phyloP scores from a whole-genome alignment of 768 basidiomycete genomes.

The Psilocybe cubensis region DNA sequence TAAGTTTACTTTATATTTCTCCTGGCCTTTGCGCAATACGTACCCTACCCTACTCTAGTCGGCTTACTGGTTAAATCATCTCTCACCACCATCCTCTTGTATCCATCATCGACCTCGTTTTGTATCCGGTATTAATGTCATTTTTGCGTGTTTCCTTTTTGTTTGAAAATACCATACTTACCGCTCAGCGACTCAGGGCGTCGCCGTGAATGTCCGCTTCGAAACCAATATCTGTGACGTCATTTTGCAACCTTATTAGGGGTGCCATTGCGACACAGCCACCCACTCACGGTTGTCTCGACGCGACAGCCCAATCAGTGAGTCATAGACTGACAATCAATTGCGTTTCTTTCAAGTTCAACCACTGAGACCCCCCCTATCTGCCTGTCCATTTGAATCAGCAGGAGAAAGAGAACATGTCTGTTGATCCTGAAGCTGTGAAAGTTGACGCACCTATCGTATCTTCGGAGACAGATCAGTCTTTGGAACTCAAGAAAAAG shows the following conservation, averaged over 20 bases:
- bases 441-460: neutral
- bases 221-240: neutral
- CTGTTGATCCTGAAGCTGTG: neutral
- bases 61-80: constrained; percentile 14
- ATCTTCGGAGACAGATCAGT: neutral
- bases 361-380: too few relatives aligned
- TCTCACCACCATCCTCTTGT: constrained; percentile 18
- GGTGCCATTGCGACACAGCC: neutral
- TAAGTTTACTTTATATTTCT: constrained; percentile 18
- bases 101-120: constrained; percentile 16
- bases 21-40: neutral
- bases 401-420: neutral
- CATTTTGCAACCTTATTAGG: neutral
- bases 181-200: constrained; percentile 9
- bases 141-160: neutral
- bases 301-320: too few relatives aligned
- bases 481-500: constrained; percentile 3
- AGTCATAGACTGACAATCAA: too few relatives aligned
- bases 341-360: too few relatives aligned
- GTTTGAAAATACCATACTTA: constrained; percentile 7
- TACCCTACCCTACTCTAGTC: neutral
- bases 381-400: neutral
- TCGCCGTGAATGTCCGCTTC: neutral
- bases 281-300: neutral
- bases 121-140: constrained; percentile 10